These are phyloP conservation scores for Turnera subulata DNA, from an alignment of 345 rosid genomes.

Conservation along the genomic window DNA sequence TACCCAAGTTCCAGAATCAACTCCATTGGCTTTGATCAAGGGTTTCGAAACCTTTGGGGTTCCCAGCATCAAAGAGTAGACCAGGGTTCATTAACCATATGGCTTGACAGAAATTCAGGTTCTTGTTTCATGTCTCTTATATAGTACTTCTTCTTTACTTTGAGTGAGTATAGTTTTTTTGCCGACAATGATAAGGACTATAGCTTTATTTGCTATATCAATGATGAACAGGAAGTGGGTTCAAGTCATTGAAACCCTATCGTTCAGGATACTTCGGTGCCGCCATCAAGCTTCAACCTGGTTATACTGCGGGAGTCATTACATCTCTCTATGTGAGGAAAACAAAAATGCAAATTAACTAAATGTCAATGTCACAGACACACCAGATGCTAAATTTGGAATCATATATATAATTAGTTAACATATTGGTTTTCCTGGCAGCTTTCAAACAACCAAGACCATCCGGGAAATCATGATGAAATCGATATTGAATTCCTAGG, in stretches of 20 bases:
- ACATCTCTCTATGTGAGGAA: slow-evolving; percentile 68
- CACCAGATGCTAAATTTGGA: too few relatives aligned
- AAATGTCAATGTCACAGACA: too few relatives aligned
- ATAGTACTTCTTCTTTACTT: not conserved
- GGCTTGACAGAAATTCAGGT: slow-evolving; percentile 79
- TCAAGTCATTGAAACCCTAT: slow-evolving; percentile 63
- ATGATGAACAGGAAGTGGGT: slow-evolving; percentile 75
- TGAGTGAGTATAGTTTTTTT: too few relatives aligned
- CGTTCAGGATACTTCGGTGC: slow-evolving; percentile 84
- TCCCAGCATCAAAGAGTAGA: slow-evolving; percentile 73
- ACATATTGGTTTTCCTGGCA: slow-evolving; percentile 9
- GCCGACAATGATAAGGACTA: not conserved
- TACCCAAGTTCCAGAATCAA: slow-evolving; percentile 52
- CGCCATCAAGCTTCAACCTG: slow-evolving; percentile 75
- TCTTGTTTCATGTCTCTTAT: not conserved
- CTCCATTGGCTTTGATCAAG: slow-evolving; percentile 48
- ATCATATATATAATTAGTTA: too few relatives aligned
- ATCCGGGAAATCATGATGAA: slow-evolving; percentile 85
- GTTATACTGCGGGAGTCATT: slow-evolving; percentile 91
- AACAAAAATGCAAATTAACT: not conserved
- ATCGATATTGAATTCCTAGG: slow-evolving; percentile 89
- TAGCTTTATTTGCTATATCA: not conserved
- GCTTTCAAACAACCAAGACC: slow-evolving; percentile 86
- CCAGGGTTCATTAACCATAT: slow-evolving; percentile 54
- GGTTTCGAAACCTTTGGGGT: slow-evolving; percentile 70